Conservation (phyloP, 148 eudicot species). For the Rhododendron simsii region DNA sequence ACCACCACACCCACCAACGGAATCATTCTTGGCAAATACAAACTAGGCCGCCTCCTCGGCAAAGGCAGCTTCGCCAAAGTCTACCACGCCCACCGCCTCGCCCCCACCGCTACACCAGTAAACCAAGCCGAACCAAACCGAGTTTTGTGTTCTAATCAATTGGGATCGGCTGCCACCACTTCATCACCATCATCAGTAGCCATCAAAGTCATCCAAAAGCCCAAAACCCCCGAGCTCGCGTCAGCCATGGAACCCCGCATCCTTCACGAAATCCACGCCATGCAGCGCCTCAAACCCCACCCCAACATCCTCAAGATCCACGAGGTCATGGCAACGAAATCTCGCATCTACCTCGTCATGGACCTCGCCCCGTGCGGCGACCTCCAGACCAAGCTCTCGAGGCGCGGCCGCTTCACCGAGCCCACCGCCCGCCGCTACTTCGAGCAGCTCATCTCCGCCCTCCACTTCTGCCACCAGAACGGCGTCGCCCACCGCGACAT, state of each 20-base stretch:
- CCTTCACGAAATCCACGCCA: conserved; percentile 55
- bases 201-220: conserved; percentile 54
- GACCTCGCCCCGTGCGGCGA: conserved; percentile 71
- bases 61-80: conserved; percentile 82
- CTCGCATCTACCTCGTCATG: conserved; percentile 68
- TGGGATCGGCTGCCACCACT: not conserved
- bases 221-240: conserved; percentile 17
- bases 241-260: conserved; percentile 48
- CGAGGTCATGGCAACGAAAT: conserved; percentile 68
- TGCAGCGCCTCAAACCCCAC: conserved; percentile 59
- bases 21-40: conserved; percentile 38
- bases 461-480: conserved; percentile 56
- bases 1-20: not conserved
- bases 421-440: conserved; percentile 46
- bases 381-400: conserved; percentile 37
- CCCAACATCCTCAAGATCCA: conserved; percentile 58
- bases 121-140: too few species aligned
- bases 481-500: conserved; percentile 71
- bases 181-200: conserved; percentile 20
- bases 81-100: conserved; percentile 37
- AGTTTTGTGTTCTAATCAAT: too few species aligned
- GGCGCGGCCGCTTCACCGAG: conserved; percentile 41
- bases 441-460: conserved; percentile 54
- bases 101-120: too few species aligned
- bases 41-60: conserved; percentile 44